A percentile compares a stretch with the other conserved stretches of the same genome.
Conservation (phyloP, 495 filamentous ascomycete species). For the Aspergillus sclerotiicarbonarius region DNA sequence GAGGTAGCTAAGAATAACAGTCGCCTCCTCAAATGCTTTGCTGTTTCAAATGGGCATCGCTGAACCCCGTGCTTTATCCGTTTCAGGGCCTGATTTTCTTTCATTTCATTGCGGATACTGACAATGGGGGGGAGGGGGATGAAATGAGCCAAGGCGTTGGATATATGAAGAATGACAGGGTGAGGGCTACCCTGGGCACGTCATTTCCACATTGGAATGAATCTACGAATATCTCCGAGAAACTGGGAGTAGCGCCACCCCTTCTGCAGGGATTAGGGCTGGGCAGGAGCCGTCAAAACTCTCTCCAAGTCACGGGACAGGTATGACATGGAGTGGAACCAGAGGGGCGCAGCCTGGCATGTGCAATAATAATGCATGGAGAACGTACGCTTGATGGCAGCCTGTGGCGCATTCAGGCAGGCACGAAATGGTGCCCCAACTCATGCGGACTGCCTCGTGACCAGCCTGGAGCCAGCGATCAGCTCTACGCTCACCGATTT, state of each 20-base stretch:
- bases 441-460: background rate
- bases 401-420: background rate
- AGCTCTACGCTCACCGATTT: background rate
- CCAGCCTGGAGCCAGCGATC: background rate
- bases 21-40: background rate
- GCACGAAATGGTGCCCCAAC: background rate
- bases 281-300: slow-evolving; percentile 3
- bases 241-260: background rate
- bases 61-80: background rate
- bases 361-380: background rate
- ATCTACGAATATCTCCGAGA: background rate
- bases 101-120: background rate
- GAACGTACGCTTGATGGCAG: background rate
- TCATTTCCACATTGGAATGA: background rate
- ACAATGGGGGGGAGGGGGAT: background rate
- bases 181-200: background rate
- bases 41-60: background rate
- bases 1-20: background rate
- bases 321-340: background rate
- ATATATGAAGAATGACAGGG: background rate
- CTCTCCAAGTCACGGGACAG: background rate
- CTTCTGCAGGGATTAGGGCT: slow-evolving; percentile 1
- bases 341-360: background rate
- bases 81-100: background rate
- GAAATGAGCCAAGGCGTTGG: background rate